Base-by-base conservation (phyloP, 2,329 filamentous ascomycete genomes). In the Pseudogymnoascus sp. region DNA sequence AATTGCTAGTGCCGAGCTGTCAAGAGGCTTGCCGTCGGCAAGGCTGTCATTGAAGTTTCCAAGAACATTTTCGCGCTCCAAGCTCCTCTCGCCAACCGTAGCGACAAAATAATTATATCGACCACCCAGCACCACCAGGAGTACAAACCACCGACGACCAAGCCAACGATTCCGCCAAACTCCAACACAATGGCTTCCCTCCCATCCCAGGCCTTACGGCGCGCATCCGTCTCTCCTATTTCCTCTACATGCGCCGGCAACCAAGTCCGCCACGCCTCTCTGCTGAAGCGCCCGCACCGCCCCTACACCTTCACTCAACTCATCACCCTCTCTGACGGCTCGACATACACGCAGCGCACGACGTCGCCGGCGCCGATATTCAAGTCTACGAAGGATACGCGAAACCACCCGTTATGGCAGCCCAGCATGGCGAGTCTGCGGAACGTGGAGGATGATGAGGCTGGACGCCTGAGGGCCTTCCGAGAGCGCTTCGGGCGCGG, bases 281-380 rank as follows among this genome's bases (percentile, higher is more conserved):
- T 96, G 67, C 85, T 97, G 73, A 84, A 83, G 66, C 91, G 95
- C 14, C 92, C 92, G n/a, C 89, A 92, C 72, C 86, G 93, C 5
- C 93, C 95, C 44, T 97, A 97, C 82, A 91, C 88, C 69, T 97
- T 97, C 81, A 97, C 93, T n/a, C 95, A 99, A 78, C 84, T 99
- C 65, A 82, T 99, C 69, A 93, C 92, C 62, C 88, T 97, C 67
- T 91, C 89, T 42, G 95, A 99, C 80, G 95, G 95, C 70, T 90
- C 86, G 72, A 89, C 93, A 65, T 97, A 86, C 77, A 86, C 88
- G 59, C 82, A 87, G 72, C 89, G 89, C 73, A 93, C 90, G 24
- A 91, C 90, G 10, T 90, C 85, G 10, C 90, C 91, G 0, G 69
- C 76, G 37, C 81, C 83, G 2, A 75, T 89, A 59, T 82, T 85